These are phyloP conservation scores for Phytophthora ohioensis DNA, from an alignment of 352 stramenopile genomes.

Conservation along the genomic window DNA sequence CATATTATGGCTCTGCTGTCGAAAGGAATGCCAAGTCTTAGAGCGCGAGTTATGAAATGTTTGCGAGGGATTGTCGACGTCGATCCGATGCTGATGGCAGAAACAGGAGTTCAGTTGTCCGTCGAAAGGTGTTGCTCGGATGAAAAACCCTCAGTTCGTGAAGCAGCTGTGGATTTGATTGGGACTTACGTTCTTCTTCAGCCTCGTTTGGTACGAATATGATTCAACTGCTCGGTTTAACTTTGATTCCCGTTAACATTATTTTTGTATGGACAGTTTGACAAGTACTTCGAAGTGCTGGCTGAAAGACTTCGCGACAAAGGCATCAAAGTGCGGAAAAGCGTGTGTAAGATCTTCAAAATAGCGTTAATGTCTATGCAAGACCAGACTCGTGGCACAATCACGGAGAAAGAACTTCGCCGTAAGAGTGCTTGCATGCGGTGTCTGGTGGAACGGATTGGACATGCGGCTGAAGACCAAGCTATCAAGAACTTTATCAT, in stretches of 20 bases:
- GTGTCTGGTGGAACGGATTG: constrained; percentile 80
- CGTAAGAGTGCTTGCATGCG: constrained; percentile 76
- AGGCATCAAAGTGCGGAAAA: constrained; percentile 88
- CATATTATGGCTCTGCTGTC: constrained; percentile 85
- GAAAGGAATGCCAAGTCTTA: constrained; percentile 72
- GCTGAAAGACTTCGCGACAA: constrained; percentile 81
- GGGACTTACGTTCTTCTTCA: constrained; percentile 83
- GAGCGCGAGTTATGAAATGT: constrained; percentile 82
- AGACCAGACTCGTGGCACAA: constrained; percentile 9
- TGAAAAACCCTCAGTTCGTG: constrained; percentile 80
- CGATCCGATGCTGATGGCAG: constrained; percentile 86
- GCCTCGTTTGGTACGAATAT: constrained; percentile 67
- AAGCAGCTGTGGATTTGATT: constrained; percentile 88
- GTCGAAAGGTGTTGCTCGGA: constrained; percentile 81
- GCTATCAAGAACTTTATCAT: constrained; percentile 88
- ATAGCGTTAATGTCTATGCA: constrained; percentile 42
- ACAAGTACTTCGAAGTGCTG: constrained; percentile 84
- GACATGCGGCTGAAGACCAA: constrained; percentile 74
- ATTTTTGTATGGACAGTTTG: constrained; percentile 58
- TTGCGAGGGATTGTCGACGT: constrained; percentile 82
- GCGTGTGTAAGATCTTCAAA: constrained; percentile 86
- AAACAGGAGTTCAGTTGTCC: constrained; percentile 57
- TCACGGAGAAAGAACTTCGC: constrained; percentile 46
- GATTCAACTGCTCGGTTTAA: not conserved
- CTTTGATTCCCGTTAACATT: constrained; percentile 8